Evolutionary conservation across 2,329 filamentous ascomycete species (phyloP), one percentile per base, ranked within the genome.

Genomic region (Chaetomiaceae sp.): DNA sequence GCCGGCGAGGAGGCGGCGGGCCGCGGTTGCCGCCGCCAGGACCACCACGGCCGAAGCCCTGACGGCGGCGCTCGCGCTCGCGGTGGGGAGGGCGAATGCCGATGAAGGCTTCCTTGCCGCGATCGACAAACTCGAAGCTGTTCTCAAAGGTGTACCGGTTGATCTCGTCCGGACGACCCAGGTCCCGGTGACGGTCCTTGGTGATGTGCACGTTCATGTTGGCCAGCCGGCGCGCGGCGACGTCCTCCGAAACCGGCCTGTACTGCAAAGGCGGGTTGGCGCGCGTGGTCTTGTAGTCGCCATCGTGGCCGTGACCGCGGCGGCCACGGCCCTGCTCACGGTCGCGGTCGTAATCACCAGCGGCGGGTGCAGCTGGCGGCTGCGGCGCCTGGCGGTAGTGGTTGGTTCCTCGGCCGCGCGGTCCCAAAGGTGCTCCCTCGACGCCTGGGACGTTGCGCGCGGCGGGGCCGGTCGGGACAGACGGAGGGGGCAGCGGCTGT

Each of bases 141-240:
- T 83, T 72, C 65, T 89, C 85, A 59, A 90, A 90, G 0, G 83
- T 85, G 64, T 88, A 89, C 27, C 86, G 76, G 63, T 87, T 82
- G 68, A 80, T 80, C 45, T 81, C 78, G 45, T 79, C 75, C 46
- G 74, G 68, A 54, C 72, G 65, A 55, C 73, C 74, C 33, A 74
- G 60, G 38, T 73, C 68, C 12, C 73, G 67, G 17, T 66, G 53
- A 21, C 62, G 61, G 39, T 74, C 68, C 27, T 61, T 65, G 7
- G 71, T 71, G 65, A 78, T 78, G 56, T 72, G 73, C 16, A 69
- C 67, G 13, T 65, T 69, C 64, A 82, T 74, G 53, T 71, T 73
- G 21, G 84, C 80, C 4, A 90, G 70, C 12, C 92, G 81, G 40
- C 77, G 75, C 14, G 79, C 74, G 1, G 79, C 85, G 5, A 90